Base-by-base conservation (phyloP, 257 asterid genomes). In the Solanum clarkiae region DNA sequence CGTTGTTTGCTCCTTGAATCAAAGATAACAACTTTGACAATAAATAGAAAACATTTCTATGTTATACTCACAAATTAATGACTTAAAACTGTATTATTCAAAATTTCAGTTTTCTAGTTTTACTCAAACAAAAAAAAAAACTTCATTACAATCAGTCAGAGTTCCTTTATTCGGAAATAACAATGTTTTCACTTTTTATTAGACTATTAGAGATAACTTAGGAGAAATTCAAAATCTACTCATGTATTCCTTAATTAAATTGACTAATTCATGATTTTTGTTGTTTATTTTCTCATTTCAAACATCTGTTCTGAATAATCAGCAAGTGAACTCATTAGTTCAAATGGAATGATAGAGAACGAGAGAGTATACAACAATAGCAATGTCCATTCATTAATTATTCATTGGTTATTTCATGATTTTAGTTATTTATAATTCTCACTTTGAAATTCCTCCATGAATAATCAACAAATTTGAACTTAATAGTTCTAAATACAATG, bases 351-450 rank as follows among this genome's bases (percentile, higher is more conserved):
- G 14, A 7, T 36, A 62, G 81, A 71, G 87, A 55, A 84, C 15
- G 81, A 69, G 88, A 79, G 84, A 80, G 68, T 83, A 59, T 93
- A 94, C 98, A 79, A 90, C 90, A 79, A 96, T 89, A 88, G 98
- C 99, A 87, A 94, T 90, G 86, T 93, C 95, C 72, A 65, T 65
- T 65, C 44, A 65, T 65, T 65, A 42, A 42, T 71, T 71, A 26
- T 26, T 26, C 53, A 71, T 42, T 5, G 26, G 10, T 42, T 42
- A 70, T 18, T 42, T 71, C 80, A 20, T 13, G 32, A 71, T 20
- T 71, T 71, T 55, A 71, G 32, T 42, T 42, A 71, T 15, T 42
- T 71, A 71, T 71, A 42, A 18, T 42, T 42, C 32, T 18, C 53
- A 70, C 8, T 71, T n/a, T 2, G 53, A 11, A 6, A 20, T 71